These are phyloP conservation scores for Ogataea paraovalis DNA, from an alignment of 805 yeast genomes.

Conservation along the genomic window DNA sequence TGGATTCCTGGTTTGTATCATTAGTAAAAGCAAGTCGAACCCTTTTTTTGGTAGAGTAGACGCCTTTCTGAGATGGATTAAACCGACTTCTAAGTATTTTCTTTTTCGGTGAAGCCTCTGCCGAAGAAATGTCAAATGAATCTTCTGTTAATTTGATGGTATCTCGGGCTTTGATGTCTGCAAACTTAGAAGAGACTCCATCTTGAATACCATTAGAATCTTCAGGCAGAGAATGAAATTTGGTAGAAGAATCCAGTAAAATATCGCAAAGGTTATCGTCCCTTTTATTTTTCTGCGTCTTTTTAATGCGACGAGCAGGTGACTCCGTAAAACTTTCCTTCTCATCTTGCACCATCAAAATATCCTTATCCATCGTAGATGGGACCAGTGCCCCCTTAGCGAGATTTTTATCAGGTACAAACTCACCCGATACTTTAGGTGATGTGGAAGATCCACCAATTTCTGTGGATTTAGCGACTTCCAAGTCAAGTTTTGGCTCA, in stretches of 20 bases:
- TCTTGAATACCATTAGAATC: neutral
- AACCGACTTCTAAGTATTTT: neutral
- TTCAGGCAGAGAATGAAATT: neutral
- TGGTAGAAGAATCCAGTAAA: neutral
- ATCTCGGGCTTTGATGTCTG: neutral
- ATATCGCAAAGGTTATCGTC: neutral
- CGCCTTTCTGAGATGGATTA: neutral
- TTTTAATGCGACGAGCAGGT: neutral
- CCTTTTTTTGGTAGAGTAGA: neutral
- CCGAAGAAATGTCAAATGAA: neutral
- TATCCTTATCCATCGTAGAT: neutral
- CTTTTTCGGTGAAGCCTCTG: neutral
- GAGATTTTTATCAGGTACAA: no score
- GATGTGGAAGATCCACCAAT: neutral
- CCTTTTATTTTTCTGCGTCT: neutral
- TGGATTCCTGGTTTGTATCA: neutral
- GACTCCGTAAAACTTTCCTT: neutral
- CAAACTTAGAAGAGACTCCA: neutral
- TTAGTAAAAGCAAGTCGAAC: neutral
- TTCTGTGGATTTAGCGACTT: neutral
- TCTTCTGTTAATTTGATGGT: neutral
- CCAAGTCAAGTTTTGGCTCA: no score
- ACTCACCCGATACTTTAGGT: no score
- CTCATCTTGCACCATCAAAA: neutral
- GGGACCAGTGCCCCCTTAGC: no score